Conservation (phyloP, 306 rosid genomes). For the Cicer yamashitae region DNA sequence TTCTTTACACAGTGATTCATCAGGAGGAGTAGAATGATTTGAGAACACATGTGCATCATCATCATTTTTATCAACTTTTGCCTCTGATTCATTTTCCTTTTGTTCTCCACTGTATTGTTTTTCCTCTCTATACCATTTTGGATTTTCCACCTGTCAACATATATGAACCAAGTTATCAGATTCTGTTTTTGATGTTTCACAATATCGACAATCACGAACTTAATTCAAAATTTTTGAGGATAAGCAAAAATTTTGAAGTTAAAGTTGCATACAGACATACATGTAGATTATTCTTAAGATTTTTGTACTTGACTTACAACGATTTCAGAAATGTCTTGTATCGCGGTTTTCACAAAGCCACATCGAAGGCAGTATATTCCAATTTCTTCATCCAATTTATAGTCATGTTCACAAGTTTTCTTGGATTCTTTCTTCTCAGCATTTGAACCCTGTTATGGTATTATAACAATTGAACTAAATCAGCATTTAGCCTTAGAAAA, state of each 20-base stretch:
- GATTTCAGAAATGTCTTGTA: conserved; percentile 66
- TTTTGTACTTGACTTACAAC: conserved; percentile 68
- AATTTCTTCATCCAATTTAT: conserved; percentile 69
- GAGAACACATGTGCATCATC: conserved; percentile 35
- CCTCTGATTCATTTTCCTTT: conserved; percentile 45
- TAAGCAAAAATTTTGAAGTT: background rate
- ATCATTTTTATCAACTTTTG: conserved; percentile 52
- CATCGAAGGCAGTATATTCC: conserved; percentile 76
- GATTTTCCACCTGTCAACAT: conserved; percentile 58
- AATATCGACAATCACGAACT: too few species aligned
- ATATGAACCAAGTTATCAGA: conserved; percentile 36
- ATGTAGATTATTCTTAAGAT: background rate
- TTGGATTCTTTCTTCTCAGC: conserved; percentile 26
- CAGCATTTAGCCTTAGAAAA: conserved; percentile 22
- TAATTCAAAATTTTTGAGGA: too few species aligned
- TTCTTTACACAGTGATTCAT: conserved; percentile 54
- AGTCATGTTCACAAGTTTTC: conserved; percentile 63
- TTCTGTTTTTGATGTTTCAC: background rate
- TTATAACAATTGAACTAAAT: conserved; percentile 33
- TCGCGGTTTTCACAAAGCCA: conserved; percentile 68
- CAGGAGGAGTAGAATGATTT: conserved; percentile 41
- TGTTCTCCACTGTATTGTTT: conserved; percentile 49
- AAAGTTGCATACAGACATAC: background rate
- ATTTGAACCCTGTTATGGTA: conserved; percentile 60
- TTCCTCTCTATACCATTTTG: conserved; percentile 54